Conservation (phyloP, 2,329 filamentous ascomycete species). For the Cytospora paraplurivora region DNA sequence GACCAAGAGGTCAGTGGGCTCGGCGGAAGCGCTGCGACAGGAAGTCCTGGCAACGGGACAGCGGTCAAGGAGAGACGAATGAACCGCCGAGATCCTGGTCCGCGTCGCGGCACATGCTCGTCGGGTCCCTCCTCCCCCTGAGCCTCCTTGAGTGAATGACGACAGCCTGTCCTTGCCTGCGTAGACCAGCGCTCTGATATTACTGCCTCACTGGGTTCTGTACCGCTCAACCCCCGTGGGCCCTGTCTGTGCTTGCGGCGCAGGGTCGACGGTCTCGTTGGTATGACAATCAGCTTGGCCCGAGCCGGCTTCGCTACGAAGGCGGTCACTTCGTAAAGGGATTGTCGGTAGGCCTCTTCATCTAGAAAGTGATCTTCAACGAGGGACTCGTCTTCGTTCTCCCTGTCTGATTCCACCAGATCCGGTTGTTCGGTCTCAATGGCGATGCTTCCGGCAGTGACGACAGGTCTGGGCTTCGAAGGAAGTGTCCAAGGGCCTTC, state of each 20-base stretch:
- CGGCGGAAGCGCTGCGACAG: constrained; percentile 6
- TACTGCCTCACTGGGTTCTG: neutral
- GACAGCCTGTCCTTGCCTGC: constrained; percentile 1
- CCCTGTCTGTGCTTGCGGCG: neutral
- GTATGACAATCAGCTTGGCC: neutral
- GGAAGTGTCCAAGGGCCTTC: neutral
- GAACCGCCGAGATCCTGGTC: neutral
- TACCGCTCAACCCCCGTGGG: neutral
- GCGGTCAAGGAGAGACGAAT: constrained; percentile 1
- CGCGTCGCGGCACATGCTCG: neutral
- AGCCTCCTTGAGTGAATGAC: neutral
- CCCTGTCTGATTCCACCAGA: neutral
- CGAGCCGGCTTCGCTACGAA: neutral
- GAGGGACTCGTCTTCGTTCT: neutral
- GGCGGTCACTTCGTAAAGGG: constrained; percentile 1
- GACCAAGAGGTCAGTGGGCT: constrained; percentile 1
- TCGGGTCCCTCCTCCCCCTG: neutral
- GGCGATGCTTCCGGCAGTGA: too few relatives aligned
- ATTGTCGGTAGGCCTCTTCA: neutral
- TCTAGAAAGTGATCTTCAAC: neutral
- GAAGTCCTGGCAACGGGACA: constrained; percentile 4
- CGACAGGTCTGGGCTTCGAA: neutral
- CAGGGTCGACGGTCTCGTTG: neutral
- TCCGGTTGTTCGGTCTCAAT: neutral
- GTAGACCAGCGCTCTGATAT: constrained; percentile 7